Percentiles rank a stretch among this genome's conserved stretches.
Evolutionary conservation across 2,329 filamentous ascomycete genomes (phyloP).

Genomic region (Colletotrichum abscissum): DNA sequence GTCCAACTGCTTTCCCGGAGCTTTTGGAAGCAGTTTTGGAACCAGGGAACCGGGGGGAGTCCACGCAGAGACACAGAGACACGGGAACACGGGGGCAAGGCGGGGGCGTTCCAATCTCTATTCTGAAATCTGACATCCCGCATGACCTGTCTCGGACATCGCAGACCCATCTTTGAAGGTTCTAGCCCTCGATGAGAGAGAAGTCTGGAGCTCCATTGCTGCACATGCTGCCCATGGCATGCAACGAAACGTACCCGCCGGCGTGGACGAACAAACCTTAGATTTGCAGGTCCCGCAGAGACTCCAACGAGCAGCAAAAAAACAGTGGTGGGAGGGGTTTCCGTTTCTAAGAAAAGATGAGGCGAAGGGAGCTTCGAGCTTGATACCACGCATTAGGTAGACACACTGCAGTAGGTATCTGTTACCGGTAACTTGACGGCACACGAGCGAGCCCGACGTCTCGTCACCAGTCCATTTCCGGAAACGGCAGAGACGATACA

Average conservation of each 20-base stretch:
- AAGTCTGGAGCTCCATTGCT: background rate
- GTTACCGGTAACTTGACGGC: too few relatives aligned
- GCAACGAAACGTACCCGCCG: background rate
- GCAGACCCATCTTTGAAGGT: conserved; percentile 17
- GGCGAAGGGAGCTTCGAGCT: conserved; percentile 1
- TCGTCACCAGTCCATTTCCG: conserved; percentile 10
- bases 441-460: background rate
- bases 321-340: background rate
- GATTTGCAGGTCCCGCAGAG: background rate
- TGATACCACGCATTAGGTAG: background rate
- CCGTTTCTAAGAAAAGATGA: conserved; percentile 11
- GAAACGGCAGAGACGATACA: background rate
- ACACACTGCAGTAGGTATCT: background rate
- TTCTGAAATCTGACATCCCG: conserved; percentile 20
- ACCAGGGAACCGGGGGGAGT: background rate
- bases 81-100: background rate
- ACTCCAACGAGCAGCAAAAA: background rate
- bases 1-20: conserved; percentile 29
- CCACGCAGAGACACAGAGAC: background rate
- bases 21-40: background rate
- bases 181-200: conserved; percentile 13
- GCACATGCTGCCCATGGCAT: background rate
- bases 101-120: conserved; percentile 4
- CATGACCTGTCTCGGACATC: conserved; percentile 32
- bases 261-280: background rate